Conservation (phyloP, 768 basidiomycete species). For the Thelephora aurantiotincta region DNA sequence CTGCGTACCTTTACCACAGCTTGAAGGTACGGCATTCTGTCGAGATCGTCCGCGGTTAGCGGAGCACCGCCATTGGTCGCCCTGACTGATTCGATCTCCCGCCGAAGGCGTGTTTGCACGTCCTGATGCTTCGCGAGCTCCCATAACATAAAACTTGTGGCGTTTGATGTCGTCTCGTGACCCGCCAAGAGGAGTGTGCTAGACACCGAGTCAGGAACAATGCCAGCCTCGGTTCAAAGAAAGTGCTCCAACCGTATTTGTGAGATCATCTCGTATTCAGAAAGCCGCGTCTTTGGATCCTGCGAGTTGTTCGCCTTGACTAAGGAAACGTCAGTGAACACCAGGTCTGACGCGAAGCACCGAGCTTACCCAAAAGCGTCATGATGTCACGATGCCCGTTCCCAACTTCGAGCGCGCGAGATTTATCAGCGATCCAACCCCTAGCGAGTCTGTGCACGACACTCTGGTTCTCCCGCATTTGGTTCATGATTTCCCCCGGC, state of each 20-base stretch:
- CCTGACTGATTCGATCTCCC: constrained; percentile 31
- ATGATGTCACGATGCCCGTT: constrained; percentile 39
- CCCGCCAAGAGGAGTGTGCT: constrained; percentile 8
- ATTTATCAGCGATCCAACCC: constrained; percentile 32
- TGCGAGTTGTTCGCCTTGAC: constrained; percentile 43
- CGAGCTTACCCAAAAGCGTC: constrained; percentile 36
- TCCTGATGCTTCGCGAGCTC: constrained; percentile 45
- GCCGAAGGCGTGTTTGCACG: constrained; percentile 45
- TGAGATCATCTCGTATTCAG: constrained; percentile 15
- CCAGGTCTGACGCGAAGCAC: not conserved
- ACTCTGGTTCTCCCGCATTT: constrained; percentile 13
- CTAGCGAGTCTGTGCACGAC: constrained; percentile 24
- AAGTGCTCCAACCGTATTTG: constrained; percentile 20
- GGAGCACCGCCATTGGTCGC: constrained; percentile 23
- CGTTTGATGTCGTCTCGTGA: constrained; percentile 48
- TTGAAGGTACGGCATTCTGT: constrained; percentile 32
- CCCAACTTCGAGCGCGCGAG: constrained; percentile 31
- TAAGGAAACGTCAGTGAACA: constrained; percentile 19
- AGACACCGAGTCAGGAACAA: not conserved
- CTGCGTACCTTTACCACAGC: constrained; percentile 31
- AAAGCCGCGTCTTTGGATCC: constrained; percentile 24
- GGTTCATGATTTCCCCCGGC: constrained; percentile 27
- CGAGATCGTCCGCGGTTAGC: constrained; percentile 32
- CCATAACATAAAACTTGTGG: constrained; percentile 45
- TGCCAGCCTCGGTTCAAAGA: not conserved